Conservation (phyloP, 2,329 filamentous ascomycete species). For the Gyromitra esculenta region DNA sequence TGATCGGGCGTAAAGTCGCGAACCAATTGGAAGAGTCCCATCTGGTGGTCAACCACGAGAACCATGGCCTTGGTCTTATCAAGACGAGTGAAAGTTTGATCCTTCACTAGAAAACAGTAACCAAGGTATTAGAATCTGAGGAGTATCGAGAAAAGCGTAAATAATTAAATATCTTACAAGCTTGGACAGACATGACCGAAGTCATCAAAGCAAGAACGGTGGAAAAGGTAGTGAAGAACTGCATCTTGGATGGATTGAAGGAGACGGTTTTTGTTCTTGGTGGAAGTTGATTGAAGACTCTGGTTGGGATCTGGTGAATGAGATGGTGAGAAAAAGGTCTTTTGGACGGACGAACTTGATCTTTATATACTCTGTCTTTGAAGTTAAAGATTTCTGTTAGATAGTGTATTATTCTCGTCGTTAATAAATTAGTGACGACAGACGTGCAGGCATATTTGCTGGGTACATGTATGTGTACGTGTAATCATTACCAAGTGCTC, state of each 20-base stretch:
- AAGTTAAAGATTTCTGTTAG: background rate
- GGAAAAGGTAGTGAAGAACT: slow-evolving; percentile 27
- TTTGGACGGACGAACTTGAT: slow-evolving; percentile 10
- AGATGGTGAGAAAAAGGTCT: slow-evolving; percentile 19
- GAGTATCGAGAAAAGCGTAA: background rate
- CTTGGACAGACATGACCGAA: slow-evolving; percentile 33
- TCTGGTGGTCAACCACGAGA: slow-evolving; percentile 70
- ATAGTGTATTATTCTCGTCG: background rate
- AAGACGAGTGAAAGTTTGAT: slow-evolving; percentile 59
- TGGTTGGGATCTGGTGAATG: slow-evolving; percentile 25
- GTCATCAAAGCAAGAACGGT: slow-evolving; percentile 23
- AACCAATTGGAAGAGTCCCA: slow-evolving; percentile 69
- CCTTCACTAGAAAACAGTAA: slow-evolving; percentile 30
- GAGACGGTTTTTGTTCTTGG: slow-evolving; percentile 1
- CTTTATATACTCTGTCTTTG: slow-evolving; percentile 28
- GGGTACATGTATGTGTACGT: background rate
- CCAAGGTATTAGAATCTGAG: slow-evolving; percentile 19
- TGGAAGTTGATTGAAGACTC: slow-evolving; percentile 4
- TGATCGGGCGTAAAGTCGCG: slow-evolving; percentile 74
- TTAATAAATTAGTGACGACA: background rate
- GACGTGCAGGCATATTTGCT: background rate
- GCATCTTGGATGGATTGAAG: slow-evolving; percentile 22
- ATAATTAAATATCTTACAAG: slow-evolving; percentile 2
- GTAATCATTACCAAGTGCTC: slow-evolving; percentile 33
- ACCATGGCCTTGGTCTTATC: slow-evolving; percentile 63